Evolutionary conservation across 1,284 basidiomycete genomes (phyloP), one percentile per base, ranked within the genome.

Genomic region (Moniliophthora roreri): DNA sequence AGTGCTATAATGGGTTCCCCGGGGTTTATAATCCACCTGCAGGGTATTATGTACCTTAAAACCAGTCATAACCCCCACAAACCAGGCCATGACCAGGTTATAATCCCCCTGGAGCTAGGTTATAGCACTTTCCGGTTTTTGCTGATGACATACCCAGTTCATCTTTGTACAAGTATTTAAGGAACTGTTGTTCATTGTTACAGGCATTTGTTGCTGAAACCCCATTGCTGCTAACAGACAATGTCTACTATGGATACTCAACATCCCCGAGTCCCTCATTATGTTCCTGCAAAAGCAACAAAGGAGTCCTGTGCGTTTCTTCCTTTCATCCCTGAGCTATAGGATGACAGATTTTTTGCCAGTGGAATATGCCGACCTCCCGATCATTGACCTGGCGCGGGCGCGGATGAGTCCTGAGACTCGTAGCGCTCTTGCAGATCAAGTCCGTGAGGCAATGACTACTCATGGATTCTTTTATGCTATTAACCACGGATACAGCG

Each of bases 311-410:
- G 76, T 76, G 52, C 38, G 71, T 3, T 26, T n/a, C n/a, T 4
- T 34, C 32, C 11, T 34, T 20, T 41, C 23, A 10, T n/a, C n/a
- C n/a, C n/a, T n/a, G 7, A 20, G 21, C 5, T 7, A 26, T 46
- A 5, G 13, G n/a, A 4, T 35, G 35, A 3, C 3, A 23, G 16
- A 23, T 24, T 51, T 15, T 20, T 42, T 48, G 21, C 5, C 42
- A 87, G 85, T 86, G 66, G 79, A 86, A 39, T 87, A 82, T 72
- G 87, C 84, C 1, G 78, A 87, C 39, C 74, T 90, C 16, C 75
- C 81, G 11, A 73, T 80, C 48, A 77, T 90, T 53, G 87, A 90
- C 62, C 65, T 90, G 7, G 71, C 81, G 34, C 76, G 77, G 50
- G 72, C 74, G 15, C 56, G 62, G 13, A 82, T 72, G 0, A 63